Evolutionary conservation across 345 rosid species (phyloP), one percentile per base, ranked within the genome.

Genomic region (Brassica cretica): DNA sequence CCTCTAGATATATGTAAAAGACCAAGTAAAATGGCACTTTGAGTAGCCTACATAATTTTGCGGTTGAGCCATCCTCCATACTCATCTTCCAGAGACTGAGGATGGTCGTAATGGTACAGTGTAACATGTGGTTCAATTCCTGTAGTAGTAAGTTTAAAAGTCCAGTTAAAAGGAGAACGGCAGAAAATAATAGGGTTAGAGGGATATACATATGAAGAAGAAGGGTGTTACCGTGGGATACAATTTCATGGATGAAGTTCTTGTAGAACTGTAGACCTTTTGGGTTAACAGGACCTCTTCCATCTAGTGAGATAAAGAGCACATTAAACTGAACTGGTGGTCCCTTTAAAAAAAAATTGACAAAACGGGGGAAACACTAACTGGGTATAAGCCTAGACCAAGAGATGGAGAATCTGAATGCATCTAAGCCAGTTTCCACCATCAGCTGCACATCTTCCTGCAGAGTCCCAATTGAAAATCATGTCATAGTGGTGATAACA

Each of bases 381-480:
- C 93, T 71, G 5, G 91, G 93, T 56, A 91, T 88, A 35, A 91
- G 90, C 61, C 97, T 88, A 5, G 93, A 82, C 92, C 90, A 89
- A 7, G 93, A 91, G 79, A 91, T 88, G 74, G 93, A 91, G 80
- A 88, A 86, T 81, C 89, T 87, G 64, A 85, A 89, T 58, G 91
- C 90, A 41, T 84, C 87, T 67, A 89, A 80, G 37, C 89, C 89
- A 9, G 81, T 84, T 24, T 85, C 85, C 27, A 32, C 89, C 93
- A 91, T 89, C 35, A 91, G 87, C 73, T 83, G 82, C 24, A 89
- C 92, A 82, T 91, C 97, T 82, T 91, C 92, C 90, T 89, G 80
- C 79, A 32, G 5, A 62, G 66, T 62, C n/a, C 5, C 30, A 59
- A 21, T 8, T 19, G 63, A 14, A 58, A 58, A 41, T 12, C 49